Evolutionary conservation across 2,329 filamentous ascomycete species (phyloP), one percentile per base, ranked within the genome.

Genomic region (Aspergillus sp.): DNA sequence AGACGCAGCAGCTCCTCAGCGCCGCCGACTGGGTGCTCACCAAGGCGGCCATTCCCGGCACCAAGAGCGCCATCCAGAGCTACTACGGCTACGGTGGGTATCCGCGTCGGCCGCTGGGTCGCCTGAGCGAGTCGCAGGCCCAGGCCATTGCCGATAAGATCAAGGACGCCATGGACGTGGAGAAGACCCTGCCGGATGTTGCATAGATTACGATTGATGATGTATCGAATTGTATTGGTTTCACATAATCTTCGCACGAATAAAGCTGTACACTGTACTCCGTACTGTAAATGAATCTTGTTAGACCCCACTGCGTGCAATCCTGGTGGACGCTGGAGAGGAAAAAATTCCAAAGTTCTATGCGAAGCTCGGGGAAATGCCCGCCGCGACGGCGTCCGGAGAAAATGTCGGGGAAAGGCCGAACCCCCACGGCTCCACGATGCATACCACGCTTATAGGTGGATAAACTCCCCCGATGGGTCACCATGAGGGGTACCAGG

Each of bases 1-100:
- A 82, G 61, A 78, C 91, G 60, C 91, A 96, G 69, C 88, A 88
- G 75, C 74, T 87, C 16, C 81, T 95, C 57, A 87, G 86, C 66
- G 85, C 84, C 68, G 88, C 86, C 40, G 91, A 95, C 71, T 95
- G 89, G 89, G 87, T 89, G 40, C 77, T 94, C 54, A 94, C 89
- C 56, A 94, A 92, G 78, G 78, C 87, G 0, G 88, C 88, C 50
- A 91, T 95, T 61, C 88, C 90, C 1, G 90, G 90, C 14, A 95
- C 91, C 20, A 95, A 96, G 81, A 83, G 84, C 62, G 89, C 89
- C 20, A 88, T 95, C 60, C 86, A 94, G 78, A 84, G 78, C 62
- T 91, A 91, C 72, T 93, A 85, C 70, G 89, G 90, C 43, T 96
- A 95, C 68, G 90, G 91, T 34, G 90, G 89, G 1, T 86, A 84